Conservation (phyloP, 192 early-diverging fungal species). For the Phycomyces blakesleeanus region DNA sequence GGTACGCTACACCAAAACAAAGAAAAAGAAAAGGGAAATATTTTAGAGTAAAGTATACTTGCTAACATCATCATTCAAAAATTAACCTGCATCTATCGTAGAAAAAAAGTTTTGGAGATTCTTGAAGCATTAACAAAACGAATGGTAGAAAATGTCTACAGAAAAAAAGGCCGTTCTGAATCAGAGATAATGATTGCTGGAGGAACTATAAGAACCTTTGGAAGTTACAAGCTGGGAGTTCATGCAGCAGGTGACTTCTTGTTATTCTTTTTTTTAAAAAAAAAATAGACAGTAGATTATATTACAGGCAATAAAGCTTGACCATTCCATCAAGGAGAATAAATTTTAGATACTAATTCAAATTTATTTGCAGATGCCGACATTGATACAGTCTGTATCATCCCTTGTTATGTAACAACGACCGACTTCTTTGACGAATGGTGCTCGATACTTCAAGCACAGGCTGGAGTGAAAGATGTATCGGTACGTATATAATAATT, state of each 20-base stretch:
- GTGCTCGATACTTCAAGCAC: slow-evolving; percentile 35
- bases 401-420: slow-evolving; percentile 55
- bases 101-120: slow-evolving; percentile 33
- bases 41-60: too few relatives aligned
- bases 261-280: too few relatives aligned
- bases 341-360: neutral
- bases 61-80: too few relatives aligned
- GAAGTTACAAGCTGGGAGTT: slow-evolving; percentile 67
- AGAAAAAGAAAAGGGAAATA: neutral
- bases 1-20: slow-evolving; percentile 44
- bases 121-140: slow-evolving; percentile 49
- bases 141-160: slow-evolving; percentile 40
- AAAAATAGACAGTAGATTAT: too few relatives aligned
- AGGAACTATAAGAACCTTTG: slow-evolving; percentile 67
- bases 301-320: too few relatives aligned
- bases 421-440: slow-evolving; percentile 62
- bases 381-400: slow-evolving; percentile 72
- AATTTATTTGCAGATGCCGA: slow-evolving; percentile 40
- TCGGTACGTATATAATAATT: slow-evolving; percentile 25
- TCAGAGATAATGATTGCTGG: slow-evolving; percentile 47
- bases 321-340: too few relatives aligned
- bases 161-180: slow-evolving; percentile 43
- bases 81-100: neutral
- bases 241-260: slow-evolving; percentile 55
- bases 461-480: slow-evolving; percentile 23